Evolutionary conservation across 192 early-diverging fungal genomes (phyloP), one percentile per base, ranked within the genome.

Genomic region (Jimgerdemannia lactiflua): DNA sequence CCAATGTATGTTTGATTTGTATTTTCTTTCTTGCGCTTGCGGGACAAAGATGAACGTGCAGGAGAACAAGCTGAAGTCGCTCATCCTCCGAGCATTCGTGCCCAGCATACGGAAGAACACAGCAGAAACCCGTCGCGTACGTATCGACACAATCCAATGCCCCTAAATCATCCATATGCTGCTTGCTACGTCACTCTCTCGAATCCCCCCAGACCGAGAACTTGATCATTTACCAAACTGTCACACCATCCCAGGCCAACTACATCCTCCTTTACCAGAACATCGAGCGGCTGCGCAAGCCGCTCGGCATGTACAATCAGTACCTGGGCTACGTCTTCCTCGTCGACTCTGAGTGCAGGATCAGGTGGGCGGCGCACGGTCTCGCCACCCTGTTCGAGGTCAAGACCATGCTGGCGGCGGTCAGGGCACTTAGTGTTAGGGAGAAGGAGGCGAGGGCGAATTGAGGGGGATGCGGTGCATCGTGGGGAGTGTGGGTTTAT

Each of bases 321-420:
- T 88, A 86, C 70, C 77, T 87, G 49, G 88, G 88, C 2, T 89
- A 89, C 67, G 80, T 84, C 3, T 89, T 83, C 70, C 70, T 89
- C 64, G 77, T 89, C 39, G 88, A 89, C 65, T 70, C 78, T 69
- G 78, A 89, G 64, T 87, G 88, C 71, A 85, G 84, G 54, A 85
- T 89, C n/a, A 74, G 88, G 63, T 89, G 88, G 88, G 77, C 79
- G 1, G 86, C 88, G 10, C 86, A 89, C 78, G 87, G 87, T 18
- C 67, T 78, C 4, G 86, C 80, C 8, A 83, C 86, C 0, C 65
- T 70, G 18, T 71, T 75, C 54, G 87, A 89, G 72, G 18, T 87
- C 10, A 75, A 75, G 39, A 85, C 79, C 42, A 74, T 83, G 74
- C 64, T 83, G 40, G 81, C 72, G 29, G 29, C 29, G 29, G 29